Evolutionary conservation across 2,329 filamentous ascomycete genomes (phyloP).

Genomic region (Clarireedia sp.): DNA sequence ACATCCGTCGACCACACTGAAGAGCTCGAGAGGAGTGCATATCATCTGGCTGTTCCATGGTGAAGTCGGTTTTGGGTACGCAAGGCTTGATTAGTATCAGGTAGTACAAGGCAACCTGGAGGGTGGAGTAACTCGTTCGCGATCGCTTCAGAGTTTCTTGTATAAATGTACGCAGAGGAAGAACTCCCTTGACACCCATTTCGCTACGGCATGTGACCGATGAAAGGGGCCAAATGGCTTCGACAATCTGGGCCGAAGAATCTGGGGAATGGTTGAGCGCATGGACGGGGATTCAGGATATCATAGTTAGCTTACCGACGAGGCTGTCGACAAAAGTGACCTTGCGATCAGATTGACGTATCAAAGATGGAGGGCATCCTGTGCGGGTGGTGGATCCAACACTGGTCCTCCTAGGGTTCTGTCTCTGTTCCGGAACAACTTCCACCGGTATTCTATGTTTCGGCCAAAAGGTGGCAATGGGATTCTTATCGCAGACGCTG

Average conservation of each 20-base stretch:
- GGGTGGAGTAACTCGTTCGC: conserved; percentile 91
- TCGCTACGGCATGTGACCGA: conserved; percentile 71
- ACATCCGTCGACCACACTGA: conserved; percentile 96
- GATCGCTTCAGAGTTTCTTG: conserved; percentile 94
- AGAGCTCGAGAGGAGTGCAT: conserved; percentile 67
- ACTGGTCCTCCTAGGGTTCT: conserved; percentile 53
- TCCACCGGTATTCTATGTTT: conserved; percentile 33
- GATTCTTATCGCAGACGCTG: conserved; percentile 27
- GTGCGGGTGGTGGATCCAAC: conserved; percentile 46
- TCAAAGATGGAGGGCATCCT: conserved; percentile 63
- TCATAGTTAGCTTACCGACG: conserved; percentile 68
- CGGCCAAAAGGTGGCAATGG: conserved; percentile 27
- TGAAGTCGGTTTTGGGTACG: conserved; percentile 76
- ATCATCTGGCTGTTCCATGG: conserved; percentile 74
- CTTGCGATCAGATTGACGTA: conserved; percentile 86
- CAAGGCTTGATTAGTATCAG: conserved; percentile 87
- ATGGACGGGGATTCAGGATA: conserved; percentile 24
- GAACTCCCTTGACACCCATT: conserved; percentile 63
- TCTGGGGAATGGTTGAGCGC: conserved; percentile 48
- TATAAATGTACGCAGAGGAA: conserved; percentile 91
- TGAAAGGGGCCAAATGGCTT: conserved; percentile 92
- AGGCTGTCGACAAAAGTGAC: conserved; percentile 93
- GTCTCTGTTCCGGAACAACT: conserved; percentile 54
- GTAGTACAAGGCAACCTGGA: conserved; percentile 96
- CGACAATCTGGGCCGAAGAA: conserved; percentile 93